Conservation (phyloP, 345 rosid genomes). For the Passiflora organensis region DNA sequence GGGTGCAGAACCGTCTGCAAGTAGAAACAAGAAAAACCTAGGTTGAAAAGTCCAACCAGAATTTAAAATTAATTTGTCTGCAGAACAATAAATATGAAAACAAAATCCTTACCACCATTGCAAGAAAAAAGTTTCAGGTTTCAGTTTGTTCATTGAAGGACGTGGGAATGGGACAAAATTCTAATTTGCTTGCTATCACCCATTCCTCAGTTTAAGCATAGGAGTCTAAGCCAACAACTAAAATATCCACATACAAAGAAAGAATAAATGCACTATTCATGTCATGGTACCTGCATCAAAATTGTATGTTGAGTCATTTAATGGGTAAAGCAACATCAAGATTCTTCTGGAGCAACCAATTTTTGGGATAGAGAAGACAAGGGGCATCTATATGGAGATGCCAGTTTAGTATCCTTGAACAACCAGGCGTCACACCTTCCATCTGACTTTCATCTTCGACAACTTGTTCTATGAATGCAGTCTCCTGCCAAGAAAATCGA, state of each 20-base stretch:
- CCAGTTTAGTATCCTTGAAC: slow-evolving; percentile 83
- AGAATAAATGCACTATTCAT: too few species aligned
- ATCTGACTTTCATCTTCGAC: slow-evolving; percentile 90
- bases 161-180: neutral
- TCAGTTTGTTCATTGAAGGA: neutral
- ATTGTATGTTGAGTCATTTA: slow-evolving; percentile 22
- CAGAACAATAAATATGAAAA: neutral
- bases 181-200: neutral
- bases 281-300: slow-evolving; percentile 18
- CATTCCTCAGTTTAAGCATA: too few species aligned
- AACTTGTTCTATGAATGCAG: slow-evolving; percentile 82
- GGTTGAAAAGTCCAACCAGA: neutral
- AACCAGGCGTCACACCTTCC: slow-evolving; percentile 68
- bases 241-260: too few species aligned
- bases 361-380: slow-evolving; percentile 57
- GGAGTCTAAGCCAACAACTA: too few species aligned
- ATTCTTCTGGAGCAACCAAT: slow-evolving; percentile 65
- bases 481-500: slow-evolving; percentile 46
- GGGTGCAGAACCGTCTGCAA: slow-evolving; percentile 4
- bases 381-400: slow-evolving; percentile 74
- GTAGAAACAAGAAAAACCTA: neutral
- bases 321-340: slow-evolving; percentile 51
- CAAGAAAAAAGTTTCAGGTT: neutral
- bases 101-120: neutral
- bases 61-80: neutral